Base-by-base conservation (phyloP, 805 yeast species). In the Ogataea chonburiensis region DNA sequence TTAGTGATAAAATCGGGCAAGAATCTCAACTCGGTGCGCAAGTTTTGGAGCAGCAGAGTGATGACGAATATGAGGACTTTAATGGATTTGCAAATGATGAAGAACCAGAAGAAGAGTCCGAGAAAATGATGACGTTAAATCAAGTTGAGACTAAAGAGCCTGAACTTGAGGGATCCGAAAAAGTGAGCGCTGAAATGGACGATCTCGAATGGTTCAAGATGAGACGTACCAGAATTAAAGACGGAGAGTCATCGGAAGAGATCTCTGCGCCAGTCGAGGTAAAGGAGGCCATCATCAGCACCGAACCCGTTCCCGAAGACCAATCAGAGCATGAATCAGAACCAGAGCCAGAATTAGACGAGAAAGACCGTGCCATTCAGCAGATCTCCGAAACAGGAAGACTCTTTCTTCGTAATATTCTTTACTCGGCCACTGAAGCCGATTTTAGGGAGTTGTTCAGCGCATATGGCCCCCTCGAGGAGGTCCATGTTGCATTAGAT, bases 401-500 rank as follows among this genome's bases (percentile, higher is more conserved):
- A 45, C 66, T 93, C 30, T 93, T 93, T 60, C 61, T 93, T 31
- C 78, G 98, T 66, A 93, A 93, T 55, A 82, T 93, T 30, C 68
- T 79, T 4, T 93, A 87, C 52, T 67, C 81, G 0, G 77, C 95
- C 8, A 71, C 83, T 0, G 97, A 89, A 56, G 76, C 74, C 0
- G 98, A 93, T 36, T 82, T 89, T 56, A 62, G 66, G 20, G 64
- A 70, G 2, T 65, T 88, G 16, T 89, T 93, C 52, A 45, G 69
- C 5, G 56, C 67, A 3, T 93, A 64, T 56, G 98, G 98, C 7
- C 64, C 65, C 5, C 58, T 88, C 24, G 86, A 80, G 46, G 98
- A 93, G 63, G 95, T 87, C 2, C 98, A 93, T 60, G 69, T 93
- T 50, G 96, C 98, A 1, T 60, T 88, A 23, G 98, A 91, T 55